A percentile compares a stretch with the other conserved stretches of the same genome.
Evolutionary conservation across 2,329 filamentous ascomycete species (phyloP).

Genomic region (Trichoderma aggressivum): DNA sequence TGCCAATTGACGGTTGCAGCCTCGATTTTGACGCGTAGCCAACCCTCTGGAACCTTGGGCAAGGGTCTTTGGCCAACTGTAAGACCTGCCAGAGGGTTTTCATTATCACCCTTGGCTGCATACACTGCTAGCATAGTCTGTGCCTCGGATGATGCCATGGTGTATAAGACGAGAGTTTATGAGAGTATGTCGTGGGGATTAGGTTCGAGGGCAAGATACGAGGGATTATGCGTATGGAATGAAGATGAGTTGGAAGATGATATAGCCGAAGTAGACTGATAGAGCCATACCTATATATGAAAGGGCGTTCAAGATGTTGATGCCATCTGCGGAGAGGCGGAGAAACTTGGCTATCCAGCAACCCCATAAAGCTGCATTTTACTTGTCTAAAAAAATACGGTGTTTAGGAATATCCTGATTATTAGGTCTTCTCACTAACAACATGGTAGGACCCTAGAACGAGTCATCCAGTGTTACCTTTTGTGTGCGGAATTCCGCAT

Average conservation of each 20-base stretch:
- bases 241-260: not conserved
- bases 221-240: not conserved
- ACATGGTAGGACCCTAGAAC: not conserved
- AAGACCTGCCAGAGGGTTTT: not conserved
- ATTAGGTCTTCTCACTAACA: not conserved
- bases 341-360: not conserved
- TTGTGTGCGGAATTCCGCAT: not conserved
- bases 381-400: not conserved
- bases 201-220: not conserved
- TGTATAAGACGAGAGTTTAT: not conserved
- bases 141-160: not conserved
- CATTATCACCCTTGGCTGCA: not conserved
- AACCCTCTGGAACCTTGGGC: not conserved
- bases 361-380: not conserved
- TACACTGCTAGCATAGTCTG: conserved; percentile 13
- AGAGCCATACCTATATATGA: not conserved
- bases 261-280: not conserved
- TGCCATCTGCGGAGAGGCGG: not conserved
- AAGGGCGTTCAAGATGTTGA: not conserved
- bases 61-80: not conserved
- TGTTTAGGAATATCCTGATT: not conserved
- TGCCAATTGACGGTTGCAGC: not conserved
- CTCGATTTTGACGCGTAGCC: not conserved
- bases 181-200: not conserved
- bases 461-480: not conserved